Base-by-base conservation (phyloP, 805 yeast genomes). In the Candida sakaeoensis region DNA sequence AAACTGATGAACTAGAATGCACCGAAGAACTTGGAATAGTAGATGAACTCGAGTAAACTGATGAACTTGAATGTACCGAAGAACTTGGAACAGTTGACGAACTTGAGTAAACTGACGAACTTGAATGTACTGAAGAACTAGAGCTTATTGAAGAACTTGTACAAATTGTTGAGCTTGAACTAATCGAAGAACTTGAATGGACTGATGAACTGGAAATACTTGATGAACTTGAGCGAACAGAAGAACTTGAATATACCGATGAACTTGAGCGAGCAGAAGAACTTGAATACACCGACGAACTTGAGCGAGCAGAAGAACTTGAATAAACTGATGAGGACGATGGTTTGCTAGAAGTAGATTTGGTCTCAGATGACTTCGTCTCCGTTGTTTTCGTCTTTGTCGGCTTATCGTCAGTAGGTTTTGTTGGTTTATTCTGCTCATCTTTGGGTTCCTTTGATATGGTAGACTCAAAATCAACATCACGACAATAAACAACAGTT, bases 401-500 rank as follows among this genome's bases (percentile, higher is more conserved):
- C 6, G 30, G 19, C 19, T 31, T 10, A 9, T 14, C 6, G 14
- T 23, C 19, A 13, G 17, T 17, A 12, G 29, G 14, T 13, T 25
- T 10, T 16, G 30, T 16, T 21, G 28, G 30, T 35, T 30, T 30
- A 18, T 19, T 19, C 12, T 4, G 14, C 10, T 24, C n/a, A n/a
- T n/a, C n/a, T n/a, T n/a, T n/a, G n/a, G n/a, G n/a, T n/a, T n/a
- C n/a, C n/a, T n/a, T n/a, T n/a, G n/a, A n/a, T n/a, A 39, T 22
- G 9, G 37, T 39, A n/a, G 37, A 23, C 6, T 28, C 42, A 22
- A 14, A 33, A 21, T 27, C 37, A 33, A 13, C 16, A 28, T 36
- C 33, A 5, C 26, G 33, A 28, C 39, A 36, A 14, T 33, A 27
- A 13, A 36, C 33, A 36, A 36, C 27, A 18, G 39, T 36, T 28